Evolutionary conservation across 306 rosid genomes (phyloP).

Genomic region (Herpetospermum pedunculosum): DNA sequence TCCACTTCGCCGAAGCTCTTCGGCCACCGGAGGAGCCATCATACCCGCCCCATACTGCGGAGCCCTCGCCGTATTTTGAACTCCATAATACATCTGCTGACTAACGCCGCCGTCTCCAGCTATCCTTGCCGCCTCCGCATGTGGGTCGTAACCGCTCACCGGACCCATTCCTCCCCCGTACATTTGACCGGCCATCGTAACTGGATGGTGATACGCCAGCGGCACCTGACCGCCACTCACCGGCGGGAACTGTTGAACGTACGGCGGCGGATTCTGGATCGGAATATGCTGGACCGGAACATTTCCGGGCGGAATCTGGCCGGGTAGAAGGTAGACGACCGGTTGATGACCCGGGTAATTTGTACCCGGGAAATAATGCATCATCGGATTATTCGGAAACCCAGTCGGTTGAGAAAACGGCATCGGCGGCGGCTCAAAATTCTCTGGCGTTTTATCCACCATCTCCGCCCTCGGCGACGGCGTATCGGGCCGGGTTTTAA

Average conservation of each 20-base stretch:
- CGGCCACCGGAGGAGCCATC: constrained; percentile 23
- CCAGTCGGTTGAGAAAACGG: constrained; percentile 12
- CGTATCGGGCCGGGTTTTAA: constrained; percentile 47
- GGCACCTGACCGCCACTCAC: constrained; percentile 37
- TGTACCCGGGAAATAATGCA: constrained; percentile 29
- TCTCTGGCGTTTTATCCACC: constrained; percentile 24
- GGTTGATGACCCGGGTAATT: constrained; percentile 30
- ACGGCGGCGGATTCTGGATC: constrained; percentile 22
- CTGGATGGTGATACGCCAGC: constrained; percentile 33
- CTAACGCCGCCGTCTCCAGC: constrained; percentile 29
- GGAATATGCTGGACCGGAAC: constrained; percentile 31
- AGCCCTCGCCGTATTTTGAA: constrained; percentile 17
- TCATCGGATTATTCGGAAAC: constrained; percentile 17
- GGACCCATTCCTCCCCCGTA: constrained; percentile 42
- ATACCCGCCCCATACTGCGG: constrained; percentile 28
- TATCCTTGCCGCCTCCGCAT: constrained; percentile 20
- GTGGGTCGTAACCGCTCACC: constrained; percentile 23
- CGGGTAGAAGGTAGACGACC: constrained; percentile 32
- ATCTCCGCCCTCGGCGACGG: constrained; percentile 21
- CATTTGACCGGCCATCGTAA: constrained; percentile 37
- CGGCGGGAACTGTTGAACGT: constrained; percentile 34
- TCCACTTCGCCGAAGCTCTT: constrained; percentile 39
- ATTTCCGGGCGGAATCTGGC: constrained; percentile 19
- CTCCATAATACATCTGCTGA: constrained; percentile 45
- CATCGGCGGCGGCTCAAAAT: constrained; percentile 14